Evolutionary conservation across 352 stramenopile genomes (phyloP).

Genomic region (Lagenidium giganteum): DNA sequence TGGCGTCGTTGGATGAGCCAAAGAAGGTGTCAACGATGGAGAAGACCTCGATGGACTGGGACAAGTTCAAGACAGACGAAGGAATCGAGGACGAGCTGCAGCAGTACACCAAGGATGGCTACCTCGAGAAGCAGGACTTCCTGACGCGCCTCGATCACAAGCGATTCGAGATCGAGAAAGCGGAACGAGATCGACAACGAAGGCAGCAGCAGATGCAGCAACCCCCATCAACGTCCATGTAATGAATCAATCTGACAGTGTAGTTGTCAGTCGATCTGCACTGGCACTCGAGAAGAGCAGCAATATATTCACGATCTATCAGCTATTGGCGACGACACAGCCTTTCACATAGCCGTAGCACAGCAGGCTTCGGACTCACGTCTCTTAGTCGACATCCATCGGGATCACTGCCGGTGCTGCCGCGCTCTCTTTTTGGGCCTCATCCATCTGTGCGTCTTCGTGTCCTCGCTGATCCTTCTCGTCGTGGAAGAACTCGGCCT

Average conservation of each 20-base stretch:
- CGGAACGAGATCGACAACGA: slow-evolving; percentile 74
- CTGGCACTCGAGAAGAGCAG: background rate
- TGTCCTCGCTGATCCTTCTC: slow-evolving; percentile 74
- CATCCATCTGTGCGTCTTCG: slow-evolving; percentile 22
- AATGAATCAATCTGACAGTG: slow-evolving; percentile 2
- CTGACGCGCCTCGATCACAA: slow-evolving; percentile 86
- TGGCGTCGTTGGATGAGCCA: slow-evolving; percentile 82
- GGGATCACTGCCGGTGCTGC: slow-evolving; percentile 58
- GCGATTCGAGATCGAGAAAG: slow-evolving; percentile 88
- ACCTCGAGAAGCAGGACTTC: slow-evolving; percentile 96
- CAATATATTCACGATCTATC: slow-evolving; percentile 5
- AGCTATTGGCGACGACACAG: too few species aligned
- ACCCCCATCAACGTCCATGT: slow-evolving; percentile 15
- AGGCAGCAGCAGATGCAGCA: slow-evolving; percentile 53
- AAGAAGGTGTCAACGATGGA: slow-evolving; percentile 93
- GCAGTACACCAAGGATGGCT: slow-evolving; percentile 92
- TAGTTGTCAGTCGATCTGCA: background rate
- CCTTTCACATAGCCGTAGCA: too few species aligned
- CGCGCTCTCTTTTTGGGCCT: slow-evolving; percentile 26
- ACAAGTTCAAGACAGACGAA: slow-evolving; percentile 92
- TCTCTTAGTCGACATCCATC: slow-evolving; percentile 65
- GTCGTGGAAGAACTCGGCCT: slow-evolving; percentile 79
- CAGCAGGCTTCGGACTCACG: too few species aligned
- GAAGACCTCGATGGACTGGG: slow-evolving; percentile 95
- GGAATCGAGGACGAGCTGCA: slow-evolving; percentile 91